Conservation (phyloP, 345 rosid genomes). For the Barbarea vulgaris region DNA sequence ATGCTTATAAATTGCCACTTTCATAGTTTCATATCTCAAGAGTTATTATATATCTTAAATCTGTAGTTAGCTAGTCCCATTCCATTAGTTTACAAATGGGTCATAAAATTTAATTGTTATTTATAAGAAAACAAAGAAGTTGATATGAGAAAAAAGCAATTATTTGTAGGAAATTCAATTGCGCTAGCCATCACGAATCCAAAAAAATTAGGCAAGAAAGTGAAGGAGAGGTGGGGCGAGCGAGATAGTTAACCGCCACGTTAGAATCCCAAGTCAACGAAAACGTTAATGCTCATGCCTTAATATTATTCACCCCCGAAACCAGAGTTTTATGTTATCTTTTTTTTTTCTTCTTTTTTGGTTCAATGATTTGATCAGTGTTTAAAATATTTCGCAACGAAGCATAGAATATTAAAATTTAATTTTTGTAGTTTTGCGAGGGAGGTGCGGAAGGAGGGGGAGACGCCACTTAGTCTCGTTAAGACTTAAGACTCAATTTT, state of each 20-base stretch:
- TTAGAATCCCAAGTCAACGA: conserved; percentile 24
- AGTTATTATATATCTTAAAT: background rate
- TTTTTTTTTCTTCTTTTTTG: background rate
- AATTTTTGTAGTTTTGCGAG: background rate
- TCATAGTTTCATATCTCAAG: background rate
- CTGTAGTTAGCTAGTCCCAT: conserved; percentile 21
- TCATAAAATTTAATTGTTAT: conserved; percentile 1
- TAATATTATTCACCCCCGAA: background rate
- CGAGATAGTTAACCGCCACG: conserved; percentile 10
- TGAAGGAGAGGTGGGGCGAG: conserved; percentile 31
- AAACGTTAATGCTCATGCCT: background rate
- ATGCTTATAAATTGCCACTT: background rate
- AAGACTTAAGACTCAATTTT: background rate
- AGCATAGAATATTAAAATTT: background rate
- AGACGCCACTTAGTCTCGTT: background rate
- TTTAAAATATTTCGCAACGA: background rate
- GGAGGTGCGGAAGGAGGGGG: background rate
- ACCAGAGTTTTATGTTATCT: background rate
- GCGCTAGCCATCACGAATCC: conserved; percentile 24
- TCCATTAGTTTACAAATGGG: background rate
- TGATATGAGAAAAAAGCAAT: background rate
- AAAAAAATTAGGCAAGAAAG: conserved; percentile 19
- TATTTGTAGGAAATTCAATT: background rate
- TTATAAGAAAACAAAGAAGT: background rate
- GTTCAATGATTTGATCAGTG: background rate